Evolutionary conservation across 257 asterid genomes (phyloP).

Genomic region (Nicotiana benthamiana): DNA sequence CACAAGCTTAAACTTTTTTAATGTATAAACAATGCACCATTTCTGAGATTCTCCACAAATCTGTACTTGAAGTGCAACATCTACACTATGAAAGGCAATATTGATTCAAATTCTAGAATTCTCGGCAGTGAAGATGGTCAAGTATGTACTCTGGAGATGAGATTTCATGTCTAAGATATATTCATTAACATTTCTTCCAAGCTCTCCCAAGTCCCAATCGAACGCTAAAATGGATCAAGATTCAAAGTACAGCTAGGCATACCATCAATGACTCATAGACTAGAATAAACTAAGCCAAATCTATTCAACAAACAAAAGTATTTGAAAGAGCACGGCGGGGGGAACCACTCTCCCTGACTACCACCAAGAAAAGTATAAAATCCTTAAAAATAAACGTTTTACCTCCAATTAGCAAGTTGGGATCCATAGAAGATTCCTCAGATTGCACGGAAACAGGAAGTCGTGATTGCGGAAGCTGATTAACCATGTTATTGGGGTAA

Average conservation of each 20-base stretch:
- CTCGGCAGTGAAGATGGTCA: background rate
- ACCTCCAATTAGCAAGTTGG: constrained; percentile 64
- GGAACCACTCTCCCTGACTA: background rate
- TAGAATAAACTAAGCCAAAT: background rate
- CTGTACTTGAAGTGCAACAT: background rate
- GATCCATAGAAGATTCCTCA: constrained; percentile 47
- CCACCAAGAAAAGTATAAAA: background rate
- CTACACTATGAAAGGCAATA: background rate
- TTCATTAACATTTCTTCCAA: background rate
- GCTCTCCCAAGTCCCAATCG: background rate
- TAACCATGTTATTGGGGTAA: constrained; percentile 51
- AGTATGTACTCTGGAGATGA: background rate
- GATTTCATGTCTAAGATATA: background rate
- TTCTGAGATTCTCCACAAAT: background rate
- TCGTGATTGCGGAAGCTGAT: constrained; percentile 49
- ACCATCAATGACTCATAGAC: background rate
- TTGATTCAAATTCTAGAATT: background rate
- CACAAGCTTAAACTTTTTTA: background rate
- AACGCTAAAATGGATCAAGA: background rate
- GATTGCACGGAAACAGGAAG: constrained; percentile 37
- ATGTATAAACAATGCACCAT: background rate
- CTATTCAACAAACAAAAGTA: background rate
- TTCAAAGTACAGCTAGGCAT: background rate
- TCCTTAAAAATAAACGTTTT: background rate
- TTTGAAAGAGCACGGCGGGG: background rate